phyloP scores from a whole-genome alignment of 2,329 filamentous ascomycete species.

The Aureobasidium pullulans region DNA sequence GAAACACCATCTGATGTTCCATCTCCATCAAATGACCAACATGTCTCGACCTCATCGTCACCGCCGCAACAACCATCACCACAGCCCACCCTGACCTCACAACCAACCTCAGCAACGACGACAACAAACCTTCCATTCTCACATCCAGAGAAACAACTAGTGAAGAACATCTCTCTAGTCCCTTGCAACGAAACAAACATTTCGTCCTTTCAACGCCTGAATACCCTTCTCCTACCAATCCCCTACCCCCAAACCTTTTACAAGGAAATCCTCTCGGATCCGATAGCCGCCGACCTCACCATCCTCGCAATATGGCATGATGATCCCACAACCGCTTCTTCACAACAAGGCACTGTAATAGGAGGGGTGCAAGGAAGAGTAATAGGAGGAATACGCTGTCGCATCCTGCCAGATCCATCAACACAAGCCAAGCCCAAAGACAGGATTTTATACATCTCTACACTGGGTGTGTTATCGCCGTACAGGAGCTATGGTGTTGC shows the following conservation, averaged over 20 bases:
- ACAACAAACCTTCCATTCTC: not conserved
- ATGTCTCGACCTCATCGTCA: not conserved
- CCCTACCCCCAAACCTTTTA: slow-evolving; percentile 56
- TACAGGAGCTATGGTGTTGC: slow-evolving; percentile 53
- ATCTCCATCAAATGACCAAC: not conserved
- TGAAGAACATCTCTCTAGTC: slow-evolving; percentile 46
- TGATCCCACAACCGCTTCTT: slow-evolving; percentile 23
- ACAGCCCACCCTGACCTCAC: not conserved
- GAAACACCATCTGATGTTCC: not conserved
- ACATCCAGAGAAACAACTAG: slow-evolving; percentile 22
- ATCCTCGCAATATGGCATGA: slow-evolving; percentile 54
- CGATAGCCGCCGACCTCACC: slow-evolving; percentile 45
- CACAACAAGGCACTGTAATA: not conserved
- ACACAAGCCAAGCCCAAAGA: slow-evolving; percentile 10
- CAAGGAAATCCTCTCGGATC: slow-evolving; percentile 50
- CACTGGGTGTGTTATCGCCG: slow-evolving; percentile 51
- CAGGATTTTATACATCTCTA: slow-evolving; percentile 52
- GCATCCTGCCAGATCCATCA: slow-evolving; percentile 29
- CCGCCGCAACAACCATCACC: not conserved
- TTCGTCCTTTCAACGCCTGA: slow-evolving; percentile 50
- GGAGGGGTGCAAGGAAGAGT: slow-evolving; percentile 27
- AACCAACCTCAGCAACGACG: not conserved
- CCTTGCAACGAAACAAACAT: slow-evolving; percentile 48
- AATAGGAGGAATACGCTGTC: slow-evolving; percentile 42
- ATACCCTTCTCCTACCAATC: slow-evolving; percentile 52